These are phyloP conservation scores for Talaromyces atroroseus DNA, from an alignment of 2,329 filamentous ascomycete species.

Conservation along the genomic window DNA sequence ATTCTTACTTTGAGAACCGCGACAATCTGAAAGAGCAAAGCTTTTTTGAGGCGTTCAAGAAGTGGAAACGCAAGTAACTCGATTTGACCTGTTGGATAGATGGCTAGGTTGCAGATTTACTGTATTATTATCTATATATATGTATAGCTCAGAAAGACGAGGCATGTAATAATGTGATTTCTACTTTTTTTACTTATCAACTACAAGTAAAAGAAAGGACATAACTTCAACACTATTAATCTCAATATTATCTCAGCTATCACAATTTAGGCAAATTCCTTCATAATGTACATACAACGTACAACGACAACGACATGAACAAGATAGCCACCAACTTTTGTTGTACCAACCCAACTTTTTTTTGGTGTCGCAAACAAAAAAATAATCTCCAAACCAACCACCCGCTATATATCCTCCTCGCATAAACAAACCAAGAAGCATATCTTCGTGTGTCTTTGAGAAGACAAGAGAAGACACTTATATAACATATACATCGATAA, in stretches of 20 bases:
- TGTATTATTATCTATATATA: too few relatives aligned
- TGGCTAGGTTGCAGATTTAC: too few relatives aligned
- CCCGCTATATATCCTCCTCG: background rate
- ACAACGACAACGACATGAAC: background rate
- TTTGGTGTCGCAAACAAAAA: background rate
- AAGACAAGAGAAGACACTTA: too few relatives aligned
- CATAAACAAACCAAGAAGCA: background rate
- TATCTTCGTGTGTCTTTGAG: too few relatives aligned
- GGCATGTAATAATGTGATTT: background rate
- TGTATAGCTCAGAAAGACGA: too few relatives aligned
- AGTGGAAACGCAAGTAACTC: slow-evolving; percentile 8
- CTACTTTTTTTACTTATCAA: too few relatives aligned
- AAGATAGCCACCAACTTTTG: background rate
- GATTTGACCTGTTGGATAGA: background rate
- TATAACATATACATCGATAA: background rate
- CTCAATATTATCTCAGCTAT: background rate
- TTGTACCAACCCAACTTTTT: background rate
- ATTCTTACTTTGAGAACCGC: background rate
- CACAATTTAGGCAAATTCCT: background rate
- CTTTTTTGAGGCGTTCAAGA: slow-evolving; percentile 13
- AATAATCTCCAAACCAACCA: background rate
- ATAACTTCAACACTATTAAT: background rate
- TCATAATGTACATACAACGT: background rate
- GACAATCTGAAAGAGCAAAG: background rate
- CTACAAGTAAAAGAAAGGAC: too few relatives aligned